Base-by-base conservation (phyloP, 306 rosid genomes). In the Fragaria ananassa region DNA sequence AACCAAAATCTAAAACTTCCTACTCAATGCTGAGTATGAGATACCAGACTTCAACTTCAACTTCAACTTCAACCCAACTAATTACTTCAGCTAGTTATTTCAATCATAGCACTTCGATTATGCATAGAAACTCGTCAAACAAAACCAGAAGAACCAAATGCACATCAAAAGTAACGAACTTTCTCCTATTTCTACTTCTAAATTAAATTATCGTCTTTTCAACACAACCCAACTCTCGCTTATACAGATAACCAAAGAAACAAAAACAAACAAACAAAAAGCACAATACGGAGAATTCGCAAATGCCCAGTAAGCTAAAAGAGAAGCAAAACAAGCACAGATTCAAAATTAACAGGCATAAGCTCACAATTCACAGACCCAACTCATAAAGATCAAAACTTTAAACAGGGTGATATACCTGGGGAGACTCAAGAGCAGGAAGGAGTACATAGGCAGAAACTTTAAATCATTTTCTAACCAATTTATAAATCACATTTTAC, bases 331-430 rank as follows among this genome's bases (percentile, higher is more conserved):
- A 5, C 68, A 47, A 15, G 68, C 34, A 58, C 17, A 18, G 70
- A 44, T 44, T 21, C 31, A 29, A 74, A 74, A 18, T 14, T 11
- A 58, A 45, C 12, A 17, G 18, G 34, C 29, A 44, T 0, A 42
- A 18, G 19, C 31, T 44, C 11, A 5, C 5, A 17, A 27, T 15
- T 60, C 8, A 44, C 31, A 27, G 56, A 74, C 70, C 78, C 60
- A 61, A 61, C 6, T 74, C 70, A 46, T 8, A 46, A 74, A 60
- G 14, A 60, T 61, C n/a, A 10, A 62, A 74, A 74, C 17, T 45
- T 60, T 46, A 74, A 60, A 27, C 57, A 25, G 12, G 42, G 2
- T 4, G 34, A 34, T 25, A 60, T 44, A 74, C 77, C 70, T 60
- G 29, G 14, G 11, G 70, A 50, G 13, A 29, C 29, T 18, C 56